Evolutionary conservation across 2,329 filamentous ascomycete genomes (phyloP), one percentile per base, ranked within the genome.

Genomic region (Aspergillus hiratsukae): DNA sequence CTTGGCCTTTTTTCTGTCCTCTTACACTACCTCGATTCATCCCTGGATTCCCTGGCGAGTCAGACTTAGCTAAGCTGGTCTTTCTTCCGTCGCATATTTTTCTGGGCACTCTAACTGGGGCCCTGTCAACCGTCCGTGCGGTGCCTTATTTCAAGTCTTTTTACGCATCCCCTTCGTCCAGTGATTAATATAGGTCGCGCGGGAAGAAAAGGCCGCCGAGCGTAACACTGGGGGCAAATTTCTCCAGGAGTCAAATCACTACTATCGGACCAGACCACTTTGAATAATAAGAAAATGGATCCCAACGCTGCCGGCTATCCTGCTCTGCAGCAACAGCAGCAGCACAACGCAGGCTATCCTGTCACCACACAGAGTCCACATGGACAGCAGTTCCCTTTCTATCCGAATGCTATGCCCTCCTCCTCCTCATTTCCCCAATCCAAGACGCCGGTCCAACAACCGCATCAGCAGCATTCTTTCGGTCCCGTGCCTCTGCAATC

Each of bases 401-500:
- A 74, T 61, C 67, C 70, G 52, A 72, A 69, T 59, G 60, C 65
- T 37, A 62, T 69, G 10, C 63, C 69, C 55, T 63, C 31, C 31
- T 7, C 31, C 29, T 31, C 65, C 46, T 46, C 43, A 17, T 74
- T 68, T 56, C 64, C 71, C 51, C 71, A 71, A 61, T 60, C 66
- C 29, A 73, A 71, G 56, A 56, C 64, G 46, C 65, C 66, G n/a
- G 61, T 63, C 53, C 69, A 72, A 50, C 65, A 61, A 51, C 63
- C 60, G 41, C 66, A 68, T 49, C 66, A 67, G 54, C 66, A 66
- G 57, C 70, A 71, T 64, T 67, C 70, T 60, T 73, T 73, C 59
- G 68, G 67, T 58, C 62, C 66, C 50, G 66, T 72, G 60, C 65
- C 69, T 49, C 61, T 72, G 66, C 72, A 75, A 60, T 63, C 69